Percentiles rank a stretch among this genome's conserved stretches.
Evolutionary conservation across 108 stramenopile genomes (phyloP).

Genomic region (Skeletonema grethae): DNA sequence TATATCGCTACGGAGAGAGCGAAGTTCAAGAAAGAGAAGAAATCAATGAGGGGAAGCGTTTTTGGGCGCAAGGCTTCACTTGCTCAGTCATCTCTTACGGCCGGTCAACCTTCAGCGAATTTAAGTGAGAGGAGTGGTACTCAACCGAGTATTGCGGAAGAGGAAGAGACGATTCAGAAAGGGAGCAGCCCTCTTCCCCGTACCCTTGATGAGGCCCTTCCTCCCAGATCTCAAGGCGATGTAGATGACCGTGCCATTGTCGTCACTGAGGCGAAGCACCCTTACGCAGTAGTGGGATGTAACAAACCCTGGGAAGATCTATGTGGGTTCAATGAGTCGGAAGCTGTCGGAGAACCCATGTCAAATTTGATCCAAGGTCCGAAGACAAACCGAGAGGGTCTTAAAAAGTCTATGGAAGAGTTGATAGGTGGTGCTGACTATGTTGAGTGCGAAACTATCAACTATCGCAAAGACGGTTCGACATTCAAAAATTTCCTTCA

Average conservation of each 20-base stretch:
- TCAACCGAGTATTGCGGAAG: background rate
- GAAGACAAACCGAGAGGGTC: conserved; percentile 23
- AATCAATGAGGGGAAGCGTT: background rate
- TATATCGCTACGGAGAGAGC: conserved; percentile 4
- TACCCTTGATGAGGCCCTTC: background rate
- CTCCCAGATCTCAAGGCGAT: background rate
- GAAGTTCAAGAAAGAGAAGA: conserved; percentile 1
- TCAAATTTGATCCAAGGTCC: conserved; percentile 20
- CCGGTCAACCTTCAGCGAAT: background rate
- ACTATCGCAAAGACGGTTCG: conserved; percentile 23
- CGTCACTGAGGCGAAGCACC: conserved; percentile 22
- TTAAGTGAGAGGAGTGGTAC: background rate
- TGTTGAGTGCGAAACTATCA: conserved; percentile 23
- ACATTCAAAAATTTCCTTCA: conserved; percentile 23
- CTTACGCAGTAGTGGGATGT: conserved; percentile 27
- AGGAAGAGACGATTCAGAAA: background rate
- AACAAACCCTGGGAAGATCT: conserved; percentile 40
- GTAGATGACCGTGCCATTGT: conserved; percentile 32
- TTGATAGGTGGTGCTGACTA: conserved; percentile 27
- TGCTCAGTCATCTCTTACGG: background rate
- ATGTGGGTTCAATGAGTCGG: conserved; percentile 25
- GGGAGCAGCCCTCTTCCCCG: background rate
- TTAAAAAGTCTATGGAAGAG: conserved; percentile 16
- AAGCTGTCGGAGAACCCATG: conserved; percentile 23
- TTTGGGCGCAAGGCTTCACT: background rate